Base-by-base conservation (phyloP, 345 rosid genomes). In the Dipteronia dyeriana region DNA sequence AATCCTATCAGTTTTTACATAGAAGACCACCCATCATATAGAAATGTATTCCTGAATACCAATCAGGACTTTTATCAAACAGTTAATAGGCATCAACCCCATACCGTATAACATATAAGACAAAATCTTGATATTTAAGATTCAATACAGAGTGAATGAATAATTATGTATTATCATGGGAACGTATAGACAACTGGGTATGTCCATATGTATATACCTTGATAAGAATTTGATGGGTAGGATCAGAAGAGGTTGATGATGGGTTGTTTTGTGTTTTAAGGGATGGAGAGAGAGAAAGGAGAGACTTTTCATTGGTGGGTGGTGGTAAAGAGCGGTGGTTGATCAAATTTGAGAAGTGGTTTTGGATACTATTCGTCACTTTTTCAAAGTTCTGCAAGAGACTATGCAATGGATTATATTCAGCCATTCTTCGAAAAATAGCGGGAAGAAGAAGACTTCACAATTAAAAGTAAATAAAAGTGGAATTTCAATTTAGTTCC, bases 41-140 rank as follows among this genome's bases (percentile, higher is more conserved):
- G 26, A 14, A 13, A n/a, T 25, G 62, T 23, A 73, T 14, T 41
- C 68, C 43, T 25, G 41, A 20, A 14, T 14, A 25, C 78, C 85
- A 62, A 1, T 85, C 68, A 60, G 86, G 80, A 86, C 83, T 86
- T 87, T 82, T 70, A 66, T 80, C 94, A 80, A 90, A 87, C 92
- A 90, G 70, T 7, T 87, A 45, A 14, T 66, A 54, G 39, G 65
- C 84, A 71, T 16, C 12, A 10, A 59, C 59, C 10, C 16, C 11
- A 22, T 16, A 0, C 62, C 45, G 14, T 2, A 8, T 0, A 17
- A 68, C 17, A n/a, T 7, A 20, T 12, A 60, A 14, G 13, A 38
- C 12, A 13, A 17, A 39, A 9, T 14, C 9, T 8, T 0, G 6
- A 20, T 10, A 12, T 1, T 22, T 51, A 60, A 67, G 14, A 47